Base-by-base conservation (phyloP, 2,329 filamentous ascomycete genomes). In the Curvularia verruculosa region DNA sequence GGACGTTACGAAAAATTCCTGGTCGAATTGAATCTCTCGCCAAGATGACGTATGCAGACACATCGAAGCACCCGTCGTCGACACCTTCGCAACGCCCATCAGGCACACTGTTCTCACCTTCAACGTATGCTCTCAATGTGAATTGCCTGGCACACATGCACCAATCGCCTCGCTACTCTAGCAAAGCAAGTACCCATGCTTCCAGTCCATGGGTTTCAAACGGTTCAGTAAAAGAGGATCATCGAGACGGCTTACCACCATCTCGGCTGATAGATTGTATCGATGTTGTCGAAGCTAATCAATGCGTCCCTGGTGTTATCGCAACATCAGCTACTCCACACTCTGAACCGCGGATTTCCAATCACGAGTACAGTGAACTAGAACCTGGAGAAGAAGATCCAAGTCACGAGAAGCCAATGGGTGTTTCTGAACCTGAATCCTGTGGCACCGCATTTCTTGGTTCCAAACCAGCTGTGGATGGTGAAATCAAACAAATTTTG, bases 71-170 rank as follows among this genome's bases (percentile, higher is more conserved):
- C 47, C 34, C 36, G 24, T 41, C 55, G 9, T 31, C 45, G 29
- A 73, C 67, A 61, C 60, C 61, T 18, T 61, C 60, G 4, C 60
- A 68, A 45, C 37, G 45, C 46, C 26, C 34, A 59, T 54, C 58
- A 47, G 28, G 26, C 52, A 46, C 56, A 29, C 55, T 54, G 43
- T 55, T 43, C 59, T 28, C 63, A 26, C 58, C 63, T 63, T 12
- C 52, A 46, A 24, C 23, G 44, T 12, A 54, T 40, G 39, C 47
- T 37, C 40, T 46, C 26, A 57, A 53, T 24, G 15, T 54, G 43
- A 63, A 52, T 36, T 52, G 46, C 28, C 48, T 46, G 34, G 18
- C 36, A n/a, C 52, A 26, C 15, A 15, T 44, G 39, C 29, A 5
- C n/a, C 23, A 12, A 12, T n/a, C 18, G 19, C 31, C 4, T 24